Evolutionary conservation across 305 asterid genomes (phyloP).

Genomic region (Plantago coronopus): DNA sequence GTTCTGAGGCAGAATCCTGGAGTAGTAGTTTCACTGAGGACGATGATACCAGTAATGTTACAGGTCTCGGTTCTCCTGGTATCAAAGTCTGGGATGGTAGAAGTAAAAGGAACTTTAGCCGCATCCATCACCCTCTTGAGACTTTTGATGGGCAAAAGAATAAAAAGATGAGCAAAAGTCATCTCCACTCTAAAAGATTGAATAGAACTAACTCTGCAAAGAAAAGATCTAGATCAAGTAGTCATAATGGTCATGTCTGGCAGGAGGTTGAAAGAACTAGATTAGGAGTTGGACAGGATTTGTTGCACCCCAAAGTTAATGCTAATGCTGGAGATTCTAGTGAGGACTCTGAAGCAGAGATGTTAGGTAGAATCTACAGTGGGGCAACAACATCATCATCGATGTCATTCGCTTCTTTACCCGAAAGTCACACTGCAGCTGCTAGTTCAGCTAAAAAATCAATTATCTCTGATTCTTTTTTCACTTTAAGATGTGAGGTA

Average conservation of each 20-base stretch:
- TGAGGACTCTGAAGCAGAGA: conserved; percentile 78
- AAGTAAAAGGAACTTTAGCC: conserved; percentile 67
- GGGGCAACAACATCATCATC: conserved; percentile 77
- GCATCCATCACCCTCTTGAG: conserved; percentile 94
- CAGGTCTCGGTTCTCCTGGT: conserved; percentile 88
- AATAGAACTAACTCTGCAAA: conserved; percentile 49
- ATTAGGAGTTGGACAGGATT: conserved; percentile 72
- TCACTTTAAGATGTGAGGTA: conserved; percentile 92
- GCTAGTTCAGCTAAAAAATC: conserved; percentile 61
- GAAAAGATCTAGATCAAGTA: conserved; percentile 59
- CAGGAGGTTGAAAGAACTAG: conserved; percentile 79
- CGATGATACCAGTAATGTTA: conserved; percentile 56
- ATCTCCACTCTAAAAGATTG: conserved; percentile 41
- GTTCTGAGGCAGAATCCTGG: conserved; percentile 58
- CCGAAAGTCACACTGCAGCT: conserved; percentile 51
- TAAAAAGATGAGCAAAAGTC: conserved; percentile 46
- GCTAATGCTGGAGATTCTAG: conserved; percentile 52
- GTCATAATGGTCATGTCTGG: conserved; percentile 63
- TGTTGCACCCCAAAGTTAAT: conserved; percentile 44
- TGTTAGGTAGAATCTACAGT: conserved; percentile 49
- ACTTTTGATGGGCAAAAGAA: conserved; percentile 49
- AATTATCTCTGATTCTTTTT: conserved; percentile 61
- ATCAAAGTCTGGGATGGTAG: conserved; percentile 90
- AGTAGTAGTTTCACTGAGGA: conserved; percentile 67
- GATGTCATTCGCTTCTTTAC: conserved; percentile 55